Conservation (phyloP, 2,329 filamentous ascomycete genomes). For the Domatiomyces catenatus region DNA sequence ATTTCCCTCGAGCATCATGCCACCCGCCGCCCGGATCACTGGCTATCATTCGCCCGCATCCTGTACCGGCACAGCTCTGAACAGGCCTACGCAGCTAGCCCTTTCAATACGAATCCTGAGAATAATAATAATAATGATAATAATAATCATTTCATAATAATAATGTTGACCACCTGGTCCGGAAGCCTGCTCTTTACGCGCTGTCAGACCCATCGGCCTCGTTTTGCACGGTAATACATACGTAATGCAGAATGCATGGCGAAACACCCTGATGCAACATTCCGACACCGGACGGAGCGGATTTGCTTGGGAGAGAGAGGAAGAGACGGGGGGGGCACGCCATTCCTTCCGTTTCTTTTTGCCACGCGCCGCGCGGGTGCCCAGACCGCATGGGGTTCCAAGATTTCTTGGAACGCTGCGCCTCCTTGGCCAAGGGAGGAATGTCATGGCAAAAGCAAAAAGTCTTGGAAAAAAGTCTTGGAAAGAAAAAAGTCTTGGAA, state of each 20-base stretch:
- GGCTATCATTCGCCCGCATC: not conserved
- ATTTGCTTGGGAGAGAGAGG: not conserved
- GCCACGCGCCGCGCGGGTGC: not conserved
- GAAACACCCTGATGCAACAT: not conserved
- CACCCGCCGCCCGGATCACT: not conserved
- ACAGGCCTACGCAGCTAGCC: no score
- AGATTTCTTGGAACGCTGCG: not conserved
- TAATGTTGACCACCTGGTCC: not conserved
- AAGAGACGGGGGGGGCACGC: no score
- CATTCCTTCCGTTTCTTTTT: not conserved
- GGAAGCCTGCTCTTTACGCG: no score
- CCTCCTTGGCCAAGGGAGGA: not conserved
- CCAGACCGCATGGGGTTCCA: not conserved
- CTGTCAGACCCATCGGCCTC: not conserved
- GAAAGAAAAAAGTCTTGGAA: no score
- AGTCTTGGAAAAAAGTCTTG: no score
- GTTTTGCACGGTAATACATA: not conserved
- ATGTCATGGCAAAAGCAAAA: not conserved
- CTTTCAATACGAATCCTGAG: no score
- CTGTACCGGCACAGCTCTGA: no score
- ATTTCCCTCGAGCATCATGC: not conserved
- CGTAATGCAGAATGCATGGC: not conserved
- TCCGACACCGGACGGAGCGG: not conserved
- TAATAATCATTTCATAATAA: not conserved
- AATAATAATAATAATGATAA: no score